Base-by-base conservation (phyloP, 345 rosid species). In the Schrenkiella parvula region DNA sequence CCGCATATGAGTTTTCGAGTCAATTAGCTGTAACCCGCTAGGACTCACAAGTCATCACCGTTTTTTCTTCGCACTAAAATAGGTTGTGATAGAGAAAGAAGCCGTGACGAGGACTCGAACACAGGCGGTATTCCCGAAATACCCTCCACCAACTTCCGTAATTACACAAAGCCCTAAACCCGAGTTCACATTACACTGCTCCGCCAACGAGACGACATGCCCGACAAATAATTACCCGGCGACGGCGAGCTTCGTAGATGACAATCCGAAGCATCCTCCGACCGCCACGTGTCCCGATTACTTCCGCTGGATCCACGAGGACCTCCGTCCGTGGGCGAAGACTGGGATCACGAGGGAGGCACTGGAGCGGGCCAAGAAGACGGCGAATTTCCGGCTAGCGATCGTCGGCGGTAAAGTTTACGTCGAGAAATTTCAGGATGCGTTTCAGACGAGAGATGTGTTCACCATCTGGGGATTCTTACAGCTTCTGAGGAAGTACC, bases 401-500 rank as follows among this genome's bases (percentile, higher is more conserved):
- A 62, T 92, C 17, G 7, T 86, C 26, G 70, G 81, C 34, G 95
- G 98, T 9, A 80, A 59, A 66, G 75, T 81, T 1, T 92, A 92
- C 78, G 21, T 90, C 65, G 87, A 88, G 82, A 79, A 55, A 15
- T 86, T 60, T 22, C 35, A 28, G 2, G 75, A 64, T 26, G 74
- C 89, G 6, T 92, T 84, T 67, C 97, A 92, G 58, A 86, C 88
- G 0, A 87, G 98, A 62, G 98, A 92, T 25, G 82, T 82, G 61
- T 92, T 88, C 68, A 87, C 98, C 0, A 50, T 86, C 14, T 90
- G 98, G 98, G 98, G 98, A 4, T 82, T 92, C 63, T 71, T 92
- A 58, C 98, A 93, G 85, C 76, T 93, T 77, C 29, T 88, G 9
- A 67, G 93, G 52, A 64, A 78, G 88, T 93, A 86, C 68, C 97